Base-by-base conservation (phyloP, 164 flowering plant species). In the Brasenia schreberi region DNA sequence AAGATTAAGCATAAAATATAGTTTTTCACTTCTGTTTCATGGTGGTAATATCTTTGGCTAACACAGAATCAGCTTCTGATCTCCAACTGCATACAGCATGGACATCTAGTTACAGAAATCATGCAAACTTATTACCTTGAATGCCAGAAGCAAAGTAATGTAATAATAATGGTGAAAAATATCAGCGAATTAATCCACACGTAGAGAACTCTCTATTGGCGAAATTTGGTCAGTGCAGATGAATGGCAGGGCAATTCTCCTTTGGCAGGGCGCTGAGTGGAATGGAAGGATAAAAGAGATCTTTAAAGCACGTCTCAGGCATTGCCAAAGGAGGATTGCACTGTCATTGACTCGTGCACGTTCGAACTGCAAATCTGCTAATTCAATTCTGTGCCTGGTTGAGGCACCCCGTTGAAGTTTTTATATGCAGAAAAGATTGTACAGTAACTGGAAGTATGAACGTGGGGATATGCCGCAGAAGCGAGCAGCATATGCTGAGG, bases 161-260 rank as follows among this genome's bases (percentile, higher is more conserved):
- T 23, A 23, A 23, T 23, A 23, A 23, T 0, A 0, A 23, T n/a
- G 2, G 27, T 23, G 27, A 23, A 23, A 23, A 23, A 23, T 23
- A 23, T 23, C 27, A 2, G 27, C 1, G 27, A 23, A 23, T 23
- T 23, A 23, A 23, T 23, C 27, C 27, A 23, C 27, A 0, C 27
- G 27, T 23, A 23, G 27, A 23, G 27, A 23, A 23, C 27, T 23
- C 27, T 23, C 27, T 23, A 23, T 23, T 23, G 27, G 27, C 27
- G 27, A 23, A 23, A 23, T 23, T 23, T 23, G 27, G 12, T 45
- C 5, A 45, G 79, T 71, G 78, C 43, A 67, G 69, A 45, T 59
- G 77, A 80, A 82, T 84, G 71, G 80, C 87, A 81, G 85, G 84
- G 82, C 85, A 84, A 80, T 73, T 83, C 84, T 83, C 84, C 83